phyloP scores from a whole-genome alignment of 108 stramenopile species.

The Cyclotella choctawhatcheeana region DNA sequence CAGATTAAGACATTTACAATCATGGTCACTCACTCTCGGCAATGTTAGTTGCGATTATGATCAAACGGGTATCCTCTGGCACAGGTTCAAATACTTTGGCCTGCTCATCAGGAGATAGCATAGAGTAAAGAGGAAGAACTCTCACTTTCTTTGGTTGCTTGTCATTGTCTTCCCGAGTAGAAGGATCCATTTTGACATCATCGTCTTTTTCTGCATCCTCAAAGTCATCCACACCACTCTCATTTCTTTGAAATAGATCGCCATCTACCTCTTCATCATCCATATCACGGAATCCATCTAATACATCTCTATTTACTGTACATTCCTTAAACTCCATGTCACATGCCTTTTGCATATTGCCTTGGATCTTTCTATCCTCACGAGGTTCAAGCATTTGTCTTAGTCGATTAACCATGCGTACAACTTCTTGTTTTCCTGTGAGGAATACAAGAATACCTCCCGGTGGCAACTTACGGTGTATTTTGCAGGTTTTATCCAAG shows the following conservation, averaged over 20 bases:
- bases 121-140: constrained; percentile 98
- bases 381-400: constrained; percentile 42
- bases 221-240: constrained; percentile 23
- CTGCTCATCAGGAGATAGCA: constrained; percentile 97
- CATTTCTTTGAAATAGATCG: constrained; percentile 52
- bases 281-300: constrained; percentile 71
- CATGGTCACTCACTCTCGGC: constrained; percentile 68
- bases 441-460: constrained; percentile 98
- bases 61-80: constrained; percentile 94
- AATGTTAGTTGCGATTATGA: constrained; percentile 99
- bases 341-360: constrained; percentile 11
- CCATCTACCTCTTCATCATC: constrained; percentile 90
- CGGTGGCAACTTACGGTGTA: constrained; percentile 89
- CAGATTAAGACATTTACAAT: not conserved
- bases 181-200: constrained; percentile 1
- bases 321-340: constrained; percentile 46
- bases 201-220: not conserved
- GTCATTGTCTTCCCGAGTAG: constrained; percentile 45
- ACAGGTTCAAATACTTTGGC: constrained; percentile 99
- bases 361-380: constrained; percentile 2
- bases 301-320: constrained; percentile 26
- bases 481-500: constrained; percentile 83
- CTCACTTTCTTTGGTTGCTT: constrained; percentile 60
- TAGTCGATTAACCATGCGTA: constrained; percentile 80
- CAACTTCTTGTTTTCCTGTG: constrained; percentile 80